Percentiles rank a stretch among this genome's conserved stretches.
These are phyloP conservation scores for Rhodotorula sp. DNA, from an alignment of 1,284 basidiomycete genomes.

Conservation along the genomic window DNA sequence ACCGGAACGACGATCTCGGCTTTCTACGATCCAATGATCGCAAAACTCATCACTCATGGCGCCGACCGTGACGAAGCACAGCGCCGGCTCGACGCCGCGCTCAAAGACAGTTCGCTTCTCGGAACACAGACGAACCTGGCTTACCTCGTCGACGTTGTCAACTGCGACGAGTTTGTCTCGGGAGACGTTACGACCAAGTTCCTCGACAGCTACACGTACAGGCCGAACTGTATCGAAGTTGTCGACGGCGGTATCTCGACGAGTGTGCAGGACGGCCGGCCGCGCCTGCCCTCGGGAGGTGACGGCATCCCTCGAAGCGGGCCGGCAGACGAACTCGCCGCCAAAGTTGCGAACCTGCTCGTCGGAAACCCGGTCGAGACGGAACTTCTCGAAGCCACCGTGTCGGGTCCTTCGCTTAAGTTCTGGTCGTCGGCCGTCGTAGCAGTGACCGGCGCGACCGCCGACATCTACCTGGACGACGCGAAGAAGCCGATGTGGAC, in stretches of 20 bases:
- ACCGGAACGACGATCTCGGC: slow-evolving; percentile 60
- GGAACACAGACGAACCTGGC: slow-evolving; percentile 61
- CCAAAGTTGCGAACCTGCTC: slow-evolving; percentile 60
- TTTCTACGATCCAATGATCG: slow-evolving; percentile 73
- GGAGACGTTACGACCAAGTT: slow-evolving; percentile 61
- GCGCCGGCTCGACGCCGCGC: slow-evolving; percentile 68
- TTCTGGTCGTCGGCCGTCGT: slow-evolving; percentile 59
- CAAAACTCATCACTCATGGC: slow-evolving; percentile 86
- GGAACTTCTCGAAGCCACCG: slow-evolving; percentile 62
- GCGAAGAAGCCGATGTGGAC: slow-evolving; percentile 56
- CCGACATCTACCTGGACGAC: slow-evolving; percentile 55
- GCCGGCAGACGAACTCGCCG: slow-evolving; percentile 63
- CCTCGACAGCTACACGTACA: slow-evolving; percentile 52
- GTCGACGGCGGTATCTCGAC: slow-evolving; percentile 61
- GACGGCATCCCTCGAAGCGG: slow-evolving; percentile 67
- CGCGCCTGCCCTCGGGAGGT: slow-evolving; percentile 55
- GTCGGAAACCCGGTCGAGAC: slow-evolving; percentile 59
- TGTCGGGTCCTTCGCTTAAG: slow-evolving; percentile 50
- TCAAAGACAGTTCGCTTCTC: slow-evolving; percentile 51
- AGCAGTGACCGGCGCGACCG: slow-evolving; percentile 60
- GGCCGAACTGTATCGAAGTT: slow-evolving; percentile 57
- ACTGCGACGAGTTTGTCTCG: slow-evolving; percentile 52
- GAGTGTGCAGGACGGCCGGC: slow-evolving; percentile 62
- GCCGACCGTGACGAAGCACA: slow-evolving; percentile 79
- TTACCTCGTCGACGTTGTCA: slow-evolving; percentile 57